These are phyloP conservation scores for Biscogniauxia mediterranea DNA, from an alignment of 2,329 filamentous ascomycete genomes.

Conservation along the genomic window DNA sequence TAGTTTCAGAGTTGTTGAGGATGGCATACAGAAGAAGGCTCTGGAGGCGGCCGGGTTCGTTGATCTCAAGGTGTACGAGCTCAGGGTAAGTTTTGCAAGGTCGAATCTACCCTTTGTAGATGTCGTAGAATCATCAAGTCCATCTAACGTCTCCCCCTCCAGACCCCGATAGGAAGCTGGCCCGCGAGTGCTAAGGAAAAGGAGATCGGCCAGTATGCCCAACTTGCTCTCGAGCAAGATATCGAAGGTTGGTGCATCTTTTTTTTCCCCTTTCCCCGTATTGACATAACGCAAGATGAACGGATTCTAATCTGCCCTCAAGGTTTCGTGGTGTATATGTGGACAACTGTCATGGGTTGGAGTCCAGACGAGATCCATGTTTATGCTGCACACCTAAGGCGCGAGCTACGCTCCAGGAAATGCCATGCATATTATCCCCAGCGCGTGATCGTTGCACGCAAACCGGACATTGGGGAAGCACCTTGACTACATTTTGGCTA, in stretches of 20 bases:
- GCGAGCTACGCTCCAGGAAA: slow-evolving; percentile 25
- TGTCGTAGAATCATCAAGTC: not conserved
- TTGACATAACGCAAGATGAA: not conserved
- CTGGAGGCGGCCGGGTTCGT: slow-evolving; percentile 33
- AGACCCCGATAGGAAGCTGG: slow-evolving; percentile 42
- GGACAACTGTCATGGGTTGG: slow-evolving; percentile 28
- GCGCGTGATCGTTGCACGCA: slow-evolving; percentile 27
- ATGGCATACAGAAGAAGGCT: slow-evolving; percentile 29
- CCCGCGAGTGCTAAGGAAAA: slow-evolving; percentile 36
- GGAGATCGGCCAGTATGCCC: slow-evolving; percentile 37
- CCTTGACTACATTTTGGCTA: not conserved
- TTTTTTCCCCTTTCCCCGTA: not conserved
- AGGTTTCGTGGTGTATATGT: slow-evolving; percentile 30
- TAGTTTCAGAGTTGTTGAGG: slow-evolving; percentile 32
- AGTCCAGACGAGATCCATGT: slow-evolving; percentile 28
- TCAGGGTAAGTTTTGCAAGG: slow-evolving; percentile 21
- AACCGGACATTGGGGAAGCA: slow-evolving; percentile 16
- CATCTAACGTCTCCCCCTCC: not conserved
- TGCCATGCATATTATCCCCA: slow-evolving; percentile 27
- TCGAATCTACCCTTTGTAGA: not conserved
- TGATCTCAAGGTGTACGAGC: slow-evolving; percentile 21
- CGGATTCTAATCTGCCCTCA: not conserved
- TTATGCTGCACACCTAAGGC: slow-evolving; percentile 29
- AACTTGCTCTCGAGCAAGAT: slow-evolving; percentile 32
- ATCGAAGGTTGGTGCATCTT: slow-evolving; percentile 29